These are phyloP conservation scores for Chloris gayana DNA, from an alignment of 176 grass and related monocot genomes.

Conservation along the genomic window DNA sequence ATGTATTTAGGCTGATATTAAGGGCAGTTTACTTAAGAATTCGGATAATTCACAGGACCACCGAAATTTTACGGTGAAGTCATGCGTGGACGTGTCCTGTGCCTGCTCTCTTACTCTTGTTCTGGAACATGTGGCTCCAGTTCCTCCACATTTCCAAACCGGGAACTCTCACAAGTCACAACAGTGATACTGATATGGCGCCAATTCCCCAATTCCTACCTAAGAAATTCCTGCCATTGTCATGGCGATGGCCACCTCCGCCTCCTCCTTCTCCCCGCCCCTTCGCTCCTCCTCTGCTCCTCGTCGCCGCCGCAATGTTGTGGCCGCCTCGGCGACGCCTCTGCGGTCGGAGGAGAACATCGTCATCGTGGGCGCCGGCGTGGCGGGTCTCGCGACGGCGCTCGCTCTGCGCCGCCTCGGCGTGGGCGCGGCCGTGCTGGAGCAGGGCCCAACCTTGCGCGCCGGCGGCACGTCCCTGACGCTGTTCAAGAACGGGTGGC, in stretches of 20 bases:
- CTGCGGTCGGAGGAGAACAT: conserved; percentile 38
- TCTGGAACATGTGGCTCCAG: conserved; percentile 21
- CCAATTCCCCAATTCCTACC: not conserved
- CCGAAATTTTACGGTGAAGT: conserved; percentile 4
- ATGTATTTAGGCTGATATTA: not conserved
- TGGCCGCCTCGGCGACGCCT: conserved; percentile 4
- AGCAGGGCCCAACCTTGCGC: conserved; percentile 74
- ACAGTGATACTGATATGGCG: conserved; percentile 19
- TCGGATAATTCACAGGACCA: not conserved
- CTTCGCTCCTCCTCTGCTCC: not conserved
- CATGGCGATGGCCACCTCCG: conserved; percentile 37
- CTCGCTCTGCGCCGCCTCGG: conserved; percentile 71
- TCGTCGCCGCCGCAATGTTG: not conserved
- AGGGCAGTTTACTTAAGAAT: not conserved
- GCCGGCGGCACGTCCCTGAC: conserved; percentile 87
- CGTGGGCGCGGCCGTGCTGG: conserved; percentile 66
- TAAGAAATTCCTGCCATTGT: conserved; percentile 4
- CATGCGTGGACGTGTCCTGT: conserved; percentile 30
- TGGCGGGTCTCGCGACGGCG: conserved; percentile 80
- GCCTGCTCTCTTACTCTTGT: conserved; percentile 33
- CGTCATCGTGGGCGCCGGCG: conserved; percentile 84
- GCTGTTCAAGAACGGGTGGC: conserved; percentile 93
- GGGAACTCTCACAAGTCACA: not conserved
- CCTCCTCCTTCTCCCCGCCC: not conserved
- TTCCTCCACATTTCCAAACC: conserved; percentile 1